phyloP scores from a whole-genome alignment of 2,329 filamentous ascomycete species.

The Botrytis elliptica region DNA sequence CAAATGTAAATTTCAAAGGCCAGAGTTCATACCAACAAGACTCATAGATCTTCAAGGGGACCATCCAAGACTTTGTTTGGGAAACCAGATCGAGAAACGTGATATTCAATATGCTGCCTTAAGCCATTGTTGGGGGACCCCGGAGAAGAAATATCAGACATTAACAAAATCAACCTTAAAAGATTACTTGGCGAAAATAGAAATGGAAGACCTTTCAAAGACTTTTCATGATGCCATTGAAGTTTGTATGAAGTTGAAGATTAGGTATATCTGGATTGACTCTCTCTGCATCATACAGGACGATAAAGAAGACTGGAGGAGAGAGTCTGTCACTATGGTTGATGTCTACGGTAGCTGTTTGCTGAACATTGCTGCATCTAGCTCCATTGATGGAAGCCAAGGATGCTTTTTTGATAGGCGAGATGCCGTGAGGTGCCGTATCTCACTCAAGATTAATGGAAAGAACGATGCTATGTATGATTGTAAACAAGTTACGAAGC shows the following conservation, averaged over 20 bases:
- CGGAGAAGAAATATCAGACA: background rate
- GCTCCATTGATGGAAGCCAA: background rate
- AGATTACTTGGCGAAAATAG: background rate
- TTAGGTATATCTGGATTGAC: background rate
- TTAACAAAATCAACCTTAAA: background rate
- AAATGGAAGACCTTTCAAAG: background rate
- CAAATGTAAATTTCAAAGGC: background rate
- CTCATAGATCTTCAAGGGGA: background rate
- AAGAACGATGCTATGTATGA: background rate
- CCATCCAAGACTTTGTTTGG: background rate
- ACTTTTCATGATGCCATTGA: background rate
- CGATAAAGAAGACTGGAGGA: background rate
- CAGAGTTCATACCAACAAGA: background rate
- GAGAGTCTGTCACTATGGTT: background rate
- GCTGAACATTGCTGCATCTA: background rate
- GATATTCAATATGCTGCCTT: background rate
- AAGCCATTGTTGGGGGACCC: background rate
- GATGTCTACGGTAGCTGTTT: background rate
- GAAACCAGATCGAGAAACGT: background rate
- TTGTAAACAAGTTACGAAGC: accelerated
- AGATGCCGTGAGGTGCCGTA: background rate
- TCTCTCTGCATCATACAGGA: background rate
- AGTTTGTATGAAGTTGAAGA: background rate
- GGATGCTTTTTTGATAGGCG: background rate
- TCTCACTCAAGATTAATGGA: background rate